phyloP scores from a whole-genome alignment of 257 asterid species.

The Coffea eugenioides region DNA sequence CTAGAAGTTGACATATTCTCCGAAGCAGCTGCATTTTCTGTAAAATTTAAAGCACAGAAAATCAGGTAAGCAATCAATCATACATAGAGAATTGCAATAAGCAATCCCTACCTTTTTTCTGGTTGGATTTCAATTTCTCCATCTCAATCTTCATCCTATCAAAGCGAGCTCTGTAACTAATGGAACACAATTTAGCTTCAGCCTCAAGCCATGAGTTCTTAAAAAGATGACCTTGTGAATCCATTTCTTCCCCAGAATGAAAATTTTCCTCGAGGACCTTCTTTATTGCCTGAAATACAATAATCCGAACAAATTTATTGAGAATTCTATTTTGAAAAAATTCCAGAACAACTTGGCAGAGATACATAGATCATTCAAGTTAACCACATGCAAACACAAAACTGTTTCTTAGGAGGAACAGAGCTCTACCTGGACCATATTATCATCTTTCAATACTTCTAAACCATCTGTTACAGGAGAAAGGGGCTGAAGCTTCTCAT shows the following conservation, averaged over 20 bases:
- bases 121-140: constrained; percentile 42
- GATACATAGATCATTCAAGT: neutral
- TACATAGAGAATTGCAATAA: neutral
- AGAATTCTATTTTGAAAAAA: neutral
- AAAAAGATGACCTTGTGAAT: constrained; percentile 60
- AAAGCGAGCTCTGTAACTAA: constrained; percentile 73
- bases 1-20: constrained; percentile 25
- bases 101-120: constrained; percentile 49
- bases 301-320: neutral
- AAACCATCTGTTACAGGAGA: constrained; percentile 38
- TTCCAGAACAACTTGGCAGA: no score
- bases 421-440: constrained; percentile 55
- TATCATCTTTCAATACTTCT: constrained; percentile 42
- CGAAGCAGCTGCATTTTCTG: constrained; percentile 21
- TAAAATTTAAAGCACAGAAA: constrained; percentile 22
- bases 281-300: constrained; percentile 63
- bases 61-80: constrained; percentile 17
- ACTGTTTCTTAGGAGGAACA: neutral
- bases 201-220: constrained; percentile 93
- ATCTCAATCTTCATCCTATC: constrained; percentile 66
- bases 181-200: constrained; percentile 81
- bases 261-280: constrained; percentile 78
- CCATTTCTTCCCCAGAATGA: constrained; percentile 47
- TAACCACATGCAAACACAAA: constrained; percentile 7
- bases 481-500: constrained; percentile 31